A percentile compares a stretch with the other conserved stretches of the same genome.
phyloP scores from a whole-genome alignment of 2,329 filamentous ascomycete genomes.

The Macroventuria anomochaeta region DNA sequence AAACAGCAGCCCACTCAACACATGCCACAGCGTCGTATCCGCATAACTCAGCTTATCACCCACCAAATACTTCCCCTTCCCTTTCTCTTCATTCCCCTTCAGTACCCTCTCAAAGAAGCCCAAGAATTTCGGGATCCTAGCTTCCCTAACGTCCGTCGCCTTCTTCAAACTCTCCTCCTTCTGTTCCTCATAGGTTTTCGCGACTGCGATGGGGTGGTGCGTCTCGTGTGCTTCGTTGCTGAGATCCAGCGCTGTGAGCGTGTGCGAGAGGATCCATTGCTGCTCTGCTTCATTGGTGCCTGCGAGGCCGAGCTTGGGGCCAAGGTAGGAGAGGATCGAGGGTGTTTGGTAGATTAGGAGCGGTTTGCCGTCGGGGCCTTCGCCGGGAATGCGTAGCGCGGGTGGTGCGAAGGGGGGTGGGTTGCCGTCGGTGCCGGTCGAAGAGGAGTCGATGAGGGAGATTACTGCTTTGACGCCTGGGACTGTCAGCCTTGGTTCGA shows the following conservation, averaged over 20 bases:
- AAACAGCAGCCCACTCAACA: conserved; percentile 62
- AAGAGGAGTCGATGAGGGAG: conserved; percentile 54
- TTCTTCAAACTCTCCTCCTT: conserved; percentile 68
- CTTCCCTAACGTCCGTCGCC: conserved; percentile 64
- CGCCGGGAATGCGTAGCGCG: conserved; percentile 61
- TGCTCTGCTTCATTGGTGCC: conserved; percentile 57
- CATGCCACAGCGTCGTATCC: conserved; percentile 76
- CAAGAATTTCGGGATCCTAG: conserved; percentile 74
- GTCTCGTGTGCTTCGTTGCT: conserved; percentile 76
- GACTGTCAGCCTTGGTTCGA: neutral
- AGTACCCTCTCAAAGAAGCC: conserved; percentile 73
- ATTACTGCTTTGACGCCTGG: conserved; percentile 57
- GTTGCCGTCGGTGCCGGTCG: conserved; percentile 59
- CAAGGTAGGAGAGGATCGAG: conserved; percentile 76
- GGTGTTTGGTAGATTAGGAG: conserved; percentile 72
- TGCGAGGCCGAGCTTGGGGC: conserved; percentile 64
- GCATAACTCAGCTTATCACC: conserved; percentile 71
- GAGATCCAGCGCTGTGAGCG: conserved; percentile 74
- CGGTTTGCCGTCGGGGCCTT: conserved; percentile 59
- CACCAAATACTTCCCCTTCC: conserved; percentile 69
- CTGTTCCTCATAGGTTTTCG: conserved; percentile 76
- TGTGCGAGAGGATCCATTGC: conserved; percentile 67
- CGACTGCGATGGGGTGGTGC: conserved; percentile 71
- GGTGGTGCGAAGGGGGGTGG: conserved; percentile 72
- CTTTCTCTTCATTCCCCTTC: conserved; percentile 61